Evolutionary conservation across 192 early-diverging fungal species (phyloP).

Genomic region (Phlyctochytrium arcticum): DNA sequence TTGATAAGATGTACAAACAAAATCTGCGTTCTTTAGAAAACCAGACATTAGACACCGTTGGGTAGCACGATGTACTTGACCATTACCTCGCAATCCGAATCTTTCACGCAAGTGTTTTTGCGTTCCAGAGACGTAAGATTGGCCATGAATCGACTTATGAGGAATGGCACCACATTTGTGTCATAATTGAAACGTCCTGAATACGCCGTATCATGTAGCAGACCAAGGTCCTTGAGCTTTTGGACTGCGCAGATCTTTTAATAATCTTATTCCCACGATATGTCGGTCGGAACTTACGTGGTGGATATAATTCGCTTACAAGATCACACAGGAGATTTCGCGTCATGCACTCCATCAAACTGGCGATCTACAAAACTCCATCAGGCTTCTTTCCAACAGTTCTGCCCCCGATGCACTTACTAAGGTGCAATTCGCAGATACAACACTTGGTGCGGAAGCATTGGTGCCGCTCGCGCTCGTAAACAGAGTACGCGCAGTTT

Average conservation of each 20-base stretch:
- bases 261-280: not conserved
- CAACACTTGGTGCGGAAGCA: conserved; percentile 31
- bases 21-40: not conserved
- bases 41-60: conserved; percentile 13
- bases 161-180: conserved; percentile 9
- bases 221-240: not conserved
- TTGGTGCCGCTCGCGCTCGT: conserved; percentile 47
- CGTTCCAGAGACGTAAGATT: conserved; percentile 11
- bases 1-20: not conserved
- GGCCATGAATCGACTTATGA: conserved; percentile 22
- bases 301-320: not conserved
- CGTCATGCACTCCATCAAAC: conserved; percentile 60
- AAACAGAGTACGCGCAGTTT: conserved; percentile 55
- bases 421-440: conserved; percentile 53
- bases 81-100: not conserved
- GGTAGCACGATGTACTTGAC: not conserved
- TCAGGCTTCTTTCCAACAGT: too few species aligned
- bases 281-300: not conserved
- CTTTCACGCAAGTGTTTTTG: not conserved
- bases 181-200: conserved; percentile 22
- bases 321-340: conserved; percentile 58
- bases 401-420: conserved; percentile 24
- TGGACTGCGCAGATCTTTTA: not conserved
- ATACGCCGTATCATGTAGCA: not conserved
- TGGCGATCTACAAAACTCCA: too few species aligned